Base-by-base conservation (phyloP, 345 rosid species). In the Boechera retrofracta region DNA sequence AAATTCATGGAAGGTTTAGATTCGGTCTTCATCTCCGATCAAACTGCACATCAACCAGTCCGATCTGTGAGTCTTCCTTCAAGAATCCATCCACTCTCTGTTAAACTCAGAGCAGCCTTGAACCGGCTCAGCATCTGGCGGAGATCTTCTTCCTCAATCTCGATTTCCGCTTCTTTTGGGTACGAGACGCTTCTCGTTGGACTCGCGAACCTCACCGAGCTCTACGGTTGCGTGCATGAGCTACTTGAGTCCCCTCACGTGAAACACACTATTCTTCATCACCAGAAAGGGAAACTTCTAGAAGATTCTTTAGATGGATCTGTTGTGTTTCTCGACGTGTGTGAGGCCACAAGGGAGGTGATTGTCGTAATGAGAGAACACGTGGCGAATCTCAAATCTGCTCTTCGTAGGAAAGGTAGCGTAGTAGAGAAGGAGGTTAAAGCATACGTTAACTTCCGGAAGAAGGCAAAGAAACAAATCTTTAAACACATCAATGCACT, bases 61-160 rank as follows among this genome's bases (percentile, higher is more conserved):
- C 74, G 88, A 71, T 84, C 85, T 18, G 69, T 81, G 60, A 85
- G 85, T 59, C 79, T 85, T 71, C 90, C 88, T 28, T 75, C 87
- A 26, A 87, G 88, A 71, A 49, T 74, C 29, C 82, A 85, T 69
- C 84, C 88, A 35, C 73, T 66, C 70, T 83, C 69, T 47, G 54
- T 69, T 7, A 82, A 81, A 56, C 70, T 81, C 45, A 83, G 76
- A 79, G 76, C 85, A 35, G 78, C 85, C 9, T 36, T 86, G 16
- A 61, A 36, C 64, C 80, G 83, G 56, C 76, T 86, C 10, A 83
- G 52, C 53, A 61, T 76, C 67, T 76, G 74, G 79, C 68, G 54
- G 47, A 76, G 69, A 52, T 61, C 69, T 38, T 69, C 74, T 41
- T 69, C 79, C 31, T 69, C 64, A 44, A 51, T 67, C 59, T 82